A percentile compares a stretch with the other conserved stretches of the same genome.
These are phyloP conservation scores for Pseudocercospora eumusae DNA, from an alignment of 2,329 filamentous ascomycete genomes.

Conservation along the genomic window DNA sequence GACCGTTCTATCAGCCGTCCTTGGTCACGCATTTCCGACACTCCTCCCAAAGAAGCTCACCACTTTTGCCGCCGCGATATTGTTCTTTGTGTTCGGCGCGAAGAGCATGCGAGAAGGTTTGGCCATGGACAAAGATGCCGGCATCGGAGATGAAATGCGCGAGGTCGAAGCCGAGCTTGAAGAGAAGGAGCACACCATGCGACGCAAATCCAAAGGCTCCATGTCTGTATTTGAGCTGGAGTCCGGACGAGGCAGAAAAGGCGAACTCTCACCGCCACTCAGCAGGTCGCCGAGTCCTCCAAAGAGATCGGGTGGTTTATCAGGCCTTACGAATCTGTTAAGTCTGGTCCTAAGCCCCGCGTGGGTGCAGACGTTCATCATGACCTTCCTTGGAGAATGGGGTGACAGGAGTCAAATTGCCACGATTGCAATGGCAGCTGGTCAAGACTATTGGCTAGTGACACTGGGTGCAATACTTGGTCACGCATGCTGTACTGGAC, in stretches of 20 bases:
- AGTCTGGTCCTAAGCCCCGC: conserved; percentile 88
- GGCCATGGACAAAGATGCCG: conserved; percentile 84
- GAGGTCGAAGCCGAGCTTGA: conserved; percentile 93
- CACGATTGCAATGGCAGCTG: conserved; percentile 97
- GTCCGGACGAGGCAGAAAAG: conserved; percentile 39
- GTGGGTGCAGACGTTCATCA: conserved; percentile 98
- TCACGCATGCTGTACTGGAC: conserved; percentile 85
- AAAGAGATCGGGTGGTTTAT: conserved; percentile 29
- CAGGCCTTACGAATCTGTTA: conserved; percentile 80
- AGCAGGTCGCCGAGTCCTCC: conserved; percentile 35
- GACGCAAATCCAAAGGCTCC: conserved; percentile 66
- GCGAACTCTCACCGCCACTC: conserved; percentile 31
- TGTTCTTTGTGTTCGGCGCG: conserved; percentile 88
- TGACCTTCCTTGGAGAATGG: conserved; percentile 99
- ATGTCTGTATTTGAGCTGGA: conserved; percentile 60
- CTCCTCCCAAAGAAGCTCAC: conserved; percentile 89
- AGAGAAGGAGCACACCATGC: conserved; percentile 75
- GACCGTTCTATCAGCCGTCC: conserved; percentile 89
- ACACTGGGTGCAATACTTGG: conserved; percentile 83
- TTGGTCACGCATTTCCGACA: conserved; percentile 88
- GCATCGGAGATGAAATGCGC: conserved; percentile 94
- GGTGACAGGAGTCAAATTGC: conserved; percentile 97
- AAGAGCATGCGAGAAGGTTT: conserved; percentile 84
- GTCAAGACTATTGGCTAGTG: conserved; percentile 99
- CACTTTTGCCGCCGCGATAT: conserved; percentile 76